These are phyloP conservation scores for Gnomoniopsis smithogilvyi DNA, from an alignment of 2,329 filamentous ascomycete genomes.

Conservation along the genomic window DNA sequence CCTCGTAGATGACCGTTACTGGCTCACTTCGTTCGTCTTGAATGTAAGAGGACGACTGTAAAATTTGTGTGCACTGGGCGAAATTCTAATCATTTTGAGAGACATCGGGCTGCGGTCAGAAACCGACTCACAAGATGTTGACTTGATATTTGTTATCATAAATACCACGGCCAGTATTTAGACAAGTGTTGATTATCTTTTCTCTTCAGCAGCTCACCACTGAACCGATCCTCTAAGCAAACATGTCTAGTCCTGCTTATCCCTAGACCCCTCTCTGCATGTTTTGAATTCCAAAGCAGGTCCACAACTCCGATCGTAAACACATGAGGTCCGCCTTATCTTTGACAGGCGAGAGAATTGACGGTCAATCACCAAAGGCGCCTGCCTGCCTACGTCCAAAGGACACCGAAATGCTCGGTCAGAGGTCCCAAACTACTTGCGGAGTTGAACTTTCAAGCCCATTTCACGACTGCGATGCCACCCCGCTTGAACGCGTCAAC, in stretches of 20 bases:
- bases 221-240: background rate
- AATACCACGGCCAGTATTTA: background rate
- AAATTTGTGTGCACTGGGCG: too few species aligned
- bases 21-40: too few species aligned
- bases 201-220: background rate
- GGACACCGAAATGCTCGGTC: background rate
- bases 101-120: too few species aligned
- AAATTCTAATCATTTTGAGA: too few species aligned
- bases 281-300: background rate
- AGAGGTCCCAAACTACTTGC: background rate
- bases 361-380: background rate
- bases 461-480: conserved; percentile 63
- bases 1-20: too few species aligned
- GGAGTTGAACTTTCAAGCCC: conserved; percentile 30
- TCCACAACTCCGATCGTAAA: background rate
- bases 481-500: conserved; percentile 64
- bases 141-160: too few species aligned
- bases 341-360: background rate
- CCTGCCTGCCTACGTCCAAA: background rate
- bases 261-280: background rate
- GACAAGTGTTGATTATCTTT: background rate
- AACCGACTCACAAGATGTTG: too few species aligned
- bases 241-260: background rate
- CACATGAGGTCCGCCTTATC: background rate
- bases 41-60: too few species aligned